A percentile compares a stretch with the other conserved stretches of the same genome.
Conservation (phyloP, 108 stramenopile genomes). For the Aurantiochytrium sp. region DNA sequence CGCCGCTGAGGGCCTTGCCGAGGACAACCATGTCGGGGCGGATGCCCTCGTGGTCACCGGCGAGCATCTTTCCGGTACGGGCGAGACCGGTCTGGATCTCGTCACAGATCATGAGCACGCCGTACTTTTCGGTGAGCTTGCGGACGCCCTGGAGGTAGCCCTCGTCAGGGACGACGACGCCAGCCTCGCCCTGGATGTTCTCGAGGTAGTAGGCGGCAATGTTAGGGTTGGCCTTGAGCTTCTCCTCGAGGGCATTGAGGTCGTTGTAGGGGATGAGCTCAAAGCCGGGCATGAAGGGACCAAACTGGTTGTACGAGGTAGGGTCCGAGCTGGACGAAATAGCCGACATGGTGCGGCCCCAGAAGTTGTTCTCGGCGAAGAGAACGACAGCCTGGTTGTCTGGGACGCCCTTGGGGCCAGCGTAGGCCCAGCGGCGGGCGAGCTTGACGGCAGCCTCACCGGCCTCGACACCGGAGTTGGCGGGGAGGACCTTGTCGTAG, state of each 20-base stretch:
- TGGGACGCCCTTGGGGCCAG: conserved; percentile 78
- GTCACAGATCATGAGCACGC: conserved; percentile 91
- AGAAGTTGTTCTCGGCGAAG: conserved; percentile 94
- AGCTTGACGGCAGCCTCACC: conserved; percentile 96
- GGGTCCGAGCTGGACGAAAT: conserved; percentile 87
- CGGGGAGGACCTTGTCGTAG: conserved; percentile 92
- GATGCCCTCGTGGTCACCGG: conserved; percentile 78
- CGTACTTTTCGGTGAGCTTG: conserved; percentile 80
- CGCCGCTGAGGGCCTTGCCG: conserved; percentile 93
- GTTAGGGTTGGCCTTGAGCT: conserved; percentile 68
- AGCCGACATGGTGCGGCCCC: conserved; percentile 99
- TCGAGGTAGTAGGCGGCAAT: conserved; percentile 98
- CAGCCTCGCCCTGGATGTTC: conserved; percentile 98
- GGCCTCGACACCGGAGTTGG: conserved; percentile 99
- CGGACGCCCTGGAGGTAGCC: conserved; percentile 84
- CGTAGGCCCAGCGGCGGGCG: conserved; percentile 85
- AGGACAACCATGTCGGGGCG: conserved; percentile 90
- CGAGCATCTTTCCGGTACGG: conserved; percentile 82
- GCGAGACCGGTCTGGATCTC: conserved; percentile 98
- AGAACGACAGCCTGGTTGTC: conserved; percentile 73
- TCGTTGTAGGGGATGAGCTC: conserved; percentile 78
- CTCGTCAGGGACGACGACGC: conserved; percentile 92
- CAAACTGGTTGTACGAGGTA: conserved; percentile 71
- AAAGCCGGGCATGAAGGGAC: conserved; percentile 96
- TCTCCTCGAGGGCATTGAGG: conserved; percentile 68